Base-by-base conservation (phyloP, 352 stramenopile genomes). In the Globisporangium spinosum region DNA sequence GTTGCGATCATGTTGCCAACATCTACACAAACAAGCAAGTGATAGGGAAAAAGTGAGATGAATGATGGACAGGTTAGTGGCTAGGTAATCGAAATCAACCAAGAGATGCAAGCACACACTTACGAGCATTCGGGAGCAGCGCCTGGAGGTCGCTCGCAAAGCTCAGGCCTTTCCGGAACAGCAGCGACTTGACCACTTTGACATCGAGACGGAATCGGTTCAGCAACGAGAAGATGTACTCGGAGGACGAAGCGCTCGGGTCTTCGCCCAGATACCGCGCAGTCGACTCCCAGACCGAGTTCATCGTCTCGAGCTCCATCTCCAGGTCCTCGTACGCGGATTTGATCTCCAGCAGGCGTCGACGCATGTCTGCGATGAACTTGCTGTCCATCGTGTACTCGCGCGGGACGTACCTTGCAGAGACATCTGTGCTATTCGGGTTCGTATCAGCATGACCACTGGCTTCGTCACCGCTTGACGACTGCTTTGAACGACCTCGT, bases 131-230 rank as follows among this genome's bases (percentile, higher is more conserved):
- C 17, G 76, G 74, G n/a, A 82, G 63, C 22, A 85, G 62, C 13
- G 38, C n/a, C 29, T 23, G 70, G 5, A 64, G 65, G 35, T 80
- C 73, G 61, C 38, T 79, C 40, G 72, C 47, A 47, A 91, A 90
- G 59, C 58, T 78, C 20, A 92, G 10, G 0, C 84, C 86, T 35
- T 85, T 82, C 3, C 84, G 78, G 23, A 82, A 85, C 1, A 91
- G 72, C 43, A 91, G 58, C 2, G 76, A 74, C 47, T 89, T 89
- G 4, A 82, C 82, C 7, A 92, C 80, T 64, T 90, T 90, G 29
- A 94, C 83, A 59, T 94, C 86, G 13, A 94, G 62, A 22, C 90
- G 65, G 62, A 94, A 93, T 10, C 84, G 77, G 66, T 94, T 82
- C 10, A 94, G 65, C 1, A 94, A 67, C 8, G 71, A 76, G 15